Base-by-base conservation (phyloP, 352 stramenopile genomes). In the Blastocystis sp. region DNA sequence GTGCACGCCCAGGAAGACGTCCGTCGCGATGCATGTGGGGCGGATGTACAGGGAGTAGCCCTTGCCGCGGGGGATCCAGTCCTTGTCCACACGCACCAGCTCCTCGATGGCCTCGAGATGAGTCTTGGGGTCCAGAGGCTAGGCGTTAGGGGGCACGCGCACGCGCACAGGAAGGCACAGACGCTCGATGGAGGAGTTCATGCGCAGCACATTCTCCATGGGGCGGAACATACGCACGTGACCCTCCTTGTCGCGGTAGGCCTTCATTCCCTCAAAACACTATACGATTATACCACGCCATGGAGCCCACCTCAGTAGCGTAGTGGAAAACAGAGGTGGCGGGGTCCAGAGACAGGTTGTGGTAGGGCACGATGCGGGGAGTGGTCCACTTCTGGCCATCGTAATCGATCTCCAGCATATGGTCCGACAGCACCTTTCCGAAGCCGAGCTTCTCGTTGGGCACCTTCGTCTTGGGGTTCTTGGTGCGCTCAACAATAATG, bases 401-500 rank as follows among this genome's bases (percentile, higher is more conserved):
- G 92, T 94, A 98, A 90, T 97, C 93, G 43, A 97, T 92, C 87
- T 95, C 93, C n/a, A 98, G 91, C 95, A 98, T 98, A 92, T 98
- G 95, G 91, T 98, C 95, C 28, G 94, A 94, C 91, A 98, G 97
- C 6, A 93, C 95, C 79, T 94, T 96, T 77, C 96, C 96, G 90
- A 98, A 98, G 79, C 91, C 93, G 21, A 97, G 93, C 89, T 95
- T 87, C 80, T 95, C 93, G 87, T 95, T 95, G 52, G 93, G 91
- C 28, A 93, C 34, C 87, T 95, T 95, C 4, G 89, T 11, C 90
- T 94, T 84, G 0, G 84, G 84, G 17, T 77, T 42, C 68, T 79
- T 76, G 1, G 78, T 88, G 48, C 68, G 64, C 52, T 88, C 78
- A 78, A 88, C n/a, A 19, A 65, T 88, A 70, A 88, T 84, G 14